Evolutionary conservation across 1,139 yeast species (phyloP).

Genomic region (Blastobotrys apis): DNA sequence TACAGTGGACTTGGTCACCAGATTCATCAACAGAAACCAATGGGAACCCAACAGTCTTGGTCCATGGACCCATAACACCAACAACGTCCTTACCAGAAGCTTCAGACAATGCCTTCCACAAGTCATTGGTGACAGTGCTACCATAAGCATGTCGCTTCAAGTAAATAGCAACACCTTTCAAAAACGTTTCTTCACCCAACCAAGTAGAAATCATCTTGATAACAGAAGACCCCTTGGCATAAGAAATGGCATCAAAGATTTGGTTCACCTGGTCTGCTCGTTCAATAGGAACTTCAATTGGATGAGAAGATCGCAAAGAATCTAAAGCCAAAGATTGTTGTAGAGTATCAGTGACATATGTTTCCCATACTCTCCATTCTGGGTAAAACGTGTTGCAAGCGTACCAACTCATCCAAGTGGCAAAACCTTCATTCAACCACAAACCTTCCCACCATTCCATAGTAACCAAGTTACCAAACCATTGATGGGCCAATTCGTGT

Average conservation of each 20-base stretch:
- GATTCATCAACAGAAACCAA: conserved; percentile 44
- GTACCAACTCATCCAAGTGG: conserved; percentile 73
- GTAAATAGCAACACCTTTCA: conserved; percentile 66
- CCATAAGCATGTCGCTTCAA: conserved; percentile 52
- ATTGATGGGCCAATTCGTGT: conserved; percentile 80
- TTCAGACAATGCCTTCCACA: conserved; percentile 55
- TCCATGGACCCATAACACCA: conserved; percentile 56
- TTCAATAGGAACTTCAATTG: conserved; percentile 71
- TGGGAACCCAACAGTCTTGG: conserved; percentile 62
- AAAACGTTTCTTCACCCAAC: conserved; percentile 61
- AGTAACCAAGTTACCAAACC: conserved; percentile 80
- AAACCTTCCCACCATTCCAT: conserved; percentile 87
- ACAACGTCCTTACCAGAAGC: conserved; percentile 53
- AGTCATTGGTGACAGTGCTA: conserved; percentile 58
- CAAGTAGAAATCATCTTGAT: conserved; percentile 67
- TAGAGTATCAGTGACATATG: conserved; percentile 58
- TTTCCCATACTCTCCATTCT: conserved; percentile 66
- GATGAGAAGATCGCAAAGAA: conserved; percentile 69
- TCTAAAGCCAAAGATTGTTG: conserved; percentile 64
- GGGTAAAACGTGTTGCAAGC: conserved; percentile 65
- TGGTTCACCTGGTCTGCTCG: conserved; percentile 74
- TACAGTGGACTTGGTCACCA: conserved; percentile 27
- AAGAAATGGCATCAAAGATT: conserved; percentile 73
- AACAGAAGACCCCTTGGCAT: conserved; percentile 71
- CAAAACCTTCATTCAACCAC: conserved; percentile 82